Evolutionary conservation across 495 filamentous ascomycete genomes (phyloP).

Genomic region (Daldinia decipiens): DNA sequence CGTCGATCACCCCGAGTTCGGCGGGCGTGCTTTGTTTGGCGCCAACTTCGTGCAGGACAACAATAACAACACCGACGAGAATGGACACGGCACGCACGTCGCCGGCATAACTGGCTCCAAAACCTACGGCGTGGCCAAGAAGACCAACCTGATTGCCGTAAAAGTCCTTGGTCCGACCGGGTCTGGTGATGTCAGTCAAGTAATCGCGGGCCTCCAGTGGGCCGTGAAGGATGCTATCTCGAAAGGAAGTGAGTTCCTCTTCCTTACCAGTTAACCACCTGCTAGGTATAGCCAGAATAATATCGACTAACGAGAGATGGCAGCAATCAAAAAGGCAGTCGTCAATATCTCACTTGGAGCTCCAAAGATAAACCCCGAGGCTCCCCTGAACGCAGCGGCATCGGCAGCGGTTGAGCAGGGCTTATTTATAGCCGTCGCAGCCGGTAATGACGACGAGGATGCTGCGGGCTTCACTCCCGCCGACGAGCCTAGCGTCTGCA

Average conservation of each 20-base stretch:
- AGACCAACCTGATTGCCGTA: slow-evolving; percentile 47
- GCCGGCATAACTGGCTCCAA: slow-evolving; percentile 48
- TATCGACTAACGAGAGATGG: slow-evolving; percentile 7
- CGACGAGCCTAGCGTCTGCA: slow-evolving; percentile 60
- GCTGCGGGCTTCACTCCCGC: slow-evolving; percentile 56
- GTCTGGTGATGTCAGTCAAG: slow-evolving; percentile 52
- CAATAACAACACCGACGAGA: slow-evolving; percentile 49
- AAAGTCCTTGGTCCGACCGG: slow-evolving; percentile 54
- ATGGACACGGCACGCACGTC: slow-evolving; percentile 54
- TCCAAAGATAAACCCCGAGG: slow-evolving; percentile 43
- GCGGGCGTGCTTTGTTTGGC: slow-evolving; percentile 60
- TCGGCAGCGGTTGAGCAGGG: slow-evolving; percentile 54
- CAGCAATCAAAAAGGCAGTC: slow-evolving; percentile 50
- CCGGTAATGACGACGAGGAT: slow-evolving; percentile 52
- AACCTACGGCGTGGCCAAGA: slow-evolving; percentile 54
- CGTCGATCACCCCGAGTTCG: slow-evolving; percentile 60
- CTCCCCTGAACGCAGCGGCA: slow-evolving; percentile 55
- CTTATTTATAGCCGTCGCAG: slow-evolving; percentile 57
- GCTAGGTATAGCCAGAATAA: not conserved
- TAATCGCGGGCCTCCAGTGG: slow-evolving; percentile 64
- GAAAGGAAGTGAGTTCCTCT: slow-evolving; percentile 36
- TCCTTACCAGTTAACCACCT: not conserved
- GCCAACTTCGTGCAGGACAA: slow-evolving; percentile 54
- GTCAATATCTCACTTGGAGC: slow-evolving; percentile 62
- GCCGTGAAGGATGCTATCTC: slow-evolving; percentile 51